phyloP scores from a whole-genome alignment of 1,139 yeast species.

The Lodderomyces margitis region DNA sequence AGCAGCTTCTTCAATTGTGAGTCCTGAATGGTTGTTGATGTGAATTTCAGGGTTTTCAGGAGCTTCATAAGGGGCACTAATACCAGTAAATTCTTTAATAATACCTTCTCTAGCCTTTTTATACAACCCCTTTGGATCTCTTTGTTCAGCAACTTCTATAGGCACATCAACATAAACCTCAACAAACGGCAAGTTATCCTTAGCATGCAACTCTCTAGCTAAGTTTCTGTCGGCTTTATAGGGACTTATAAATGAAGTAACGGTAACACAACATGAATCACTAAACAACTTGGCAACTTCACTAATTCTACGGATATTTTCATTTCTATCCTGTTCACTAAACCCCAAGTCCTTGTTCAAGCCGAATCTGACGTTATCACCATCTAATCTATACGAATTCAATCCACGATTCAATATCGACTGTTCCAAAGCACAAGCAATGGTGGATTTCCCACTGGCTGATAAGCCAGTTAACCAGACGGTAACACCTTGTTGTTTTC shows the following conservation, averaged over 20 bases:
- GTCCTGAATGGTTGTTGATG: conserved; percentile 64
- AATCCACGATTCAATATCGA: conserved; percentile 63
- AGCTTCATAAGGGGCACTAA: conserved; percentile 93
- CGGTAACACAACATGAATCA: conserved; percentile 79
- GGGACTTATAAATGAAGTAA: conserved; percentile 92
- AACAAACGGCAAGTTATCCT: conserved; percentile 73
- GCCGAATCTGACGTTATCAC: conserved; percentile 93
- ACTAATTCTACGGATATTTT: conserved; percentile 89
- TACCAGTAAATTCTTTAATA: conserved; percentile 93
- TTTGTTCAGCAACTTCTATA: conserved; percentile 86
- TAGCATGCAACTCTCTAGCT: conserved; percentile 81
- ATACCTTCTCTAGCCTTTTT: conserved; percentile 95
- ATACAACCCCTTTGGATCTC: conserved; percentile 96
- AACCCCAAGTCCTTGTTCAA: conserved; percentile 93
- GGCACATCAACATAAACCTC: conserved; percentile 95
- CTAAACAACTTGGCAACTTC: conserved; percentile 91
- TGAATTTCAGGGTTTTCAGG: conserved; percentile 84
- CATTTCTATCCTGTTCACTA: conserved; percentile 87
- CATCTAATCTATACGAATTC: conserved; percentile 85
- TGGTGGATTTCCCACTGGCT: conserved; percentile 93
- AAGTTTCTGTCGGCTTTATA: conserved; percentile 78
- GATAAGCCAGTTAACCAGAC: conserved; percentile 94
- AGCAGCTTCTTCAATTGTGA: conserved; percentile 79
- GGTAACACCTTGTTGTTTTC: conserved; percentile 85
- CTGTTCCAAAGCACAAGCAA: conserved; percentile 93